phyloP scores from a whole-genome alignment of 305 asterid species.

The Caryopteris hybrid region DNA sequence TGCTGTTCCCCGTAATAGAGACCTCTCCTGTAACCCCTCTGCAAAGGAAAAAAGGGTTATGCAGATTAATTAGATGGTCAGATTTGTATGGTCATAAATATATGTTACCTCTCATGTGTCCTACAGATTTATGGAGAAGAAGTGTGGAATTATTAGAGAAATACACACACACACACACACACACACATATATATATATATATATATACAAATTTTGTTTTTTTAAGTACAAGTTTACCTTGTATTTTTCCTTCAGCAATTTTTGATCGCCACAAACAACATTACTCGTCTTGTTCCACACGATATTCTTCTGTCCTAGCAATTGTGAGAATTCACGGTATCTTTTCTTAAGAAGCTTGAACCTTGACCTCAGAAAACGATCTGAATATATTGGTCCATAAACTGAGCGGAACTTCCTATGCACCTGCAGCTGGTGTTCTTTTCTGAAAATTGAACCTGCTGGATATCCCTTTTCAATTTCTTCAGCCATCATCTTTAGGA shows the following conservation, averaged over 20 bases:
- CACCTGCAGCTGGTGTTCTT: slow-evolving; percentile 27
- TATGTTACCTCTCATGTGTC: not conserved
- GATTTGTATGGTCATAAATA: not conserved
- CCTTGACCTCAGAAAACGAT: slow-evolving; percentile 23
- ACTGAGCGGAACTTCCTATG: slow-evolving; percentile 16
- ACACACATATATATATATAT: too few relatives aligned
- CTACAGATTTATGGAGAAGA: not conserved
- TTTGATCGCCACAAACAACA: slow-evolving; percentile 23
- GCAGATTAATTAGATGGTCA: not conserved
- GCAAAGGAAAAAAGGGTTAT: slow-evolving; percentile 15
- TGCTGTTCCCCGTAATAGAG: slow-evolving; percentile 20
- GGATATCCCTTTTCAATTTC: slow-evolving; percentile 32
- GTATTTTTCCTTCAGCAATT: slow-evolving; percentile 20
- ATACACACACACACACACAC: too few relatives aligned
- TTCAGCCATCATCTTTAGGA: slow-evolving; percentile 33
- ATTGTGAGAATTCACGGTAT: slow-evolving; percentile 30
- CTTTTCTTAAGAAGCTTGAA: slow-evolving; percentile 17
- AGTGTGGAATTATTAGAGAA: not conserved
- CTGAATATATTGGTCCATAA: slow-evolving; percentile 22
- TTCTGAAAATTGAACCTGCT: slow-evolving; percentile 30
- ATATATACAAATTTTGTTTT: too few relatives aligned
- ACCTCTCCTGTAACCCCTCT: slow-evolving; percentile 18
- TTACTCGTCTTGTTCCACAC: slow-evolving; percentile 35
- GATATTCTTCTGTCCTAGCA: slow-evolving; percentile 32
- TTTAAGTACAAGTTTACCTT: slow-evolving; percentile 17